Evolutionary conservation across 345 rosid genomes (phyloP), one percentile per base, ranked within the genome.

Genomic region (Salix koriyanagi): DNA sequence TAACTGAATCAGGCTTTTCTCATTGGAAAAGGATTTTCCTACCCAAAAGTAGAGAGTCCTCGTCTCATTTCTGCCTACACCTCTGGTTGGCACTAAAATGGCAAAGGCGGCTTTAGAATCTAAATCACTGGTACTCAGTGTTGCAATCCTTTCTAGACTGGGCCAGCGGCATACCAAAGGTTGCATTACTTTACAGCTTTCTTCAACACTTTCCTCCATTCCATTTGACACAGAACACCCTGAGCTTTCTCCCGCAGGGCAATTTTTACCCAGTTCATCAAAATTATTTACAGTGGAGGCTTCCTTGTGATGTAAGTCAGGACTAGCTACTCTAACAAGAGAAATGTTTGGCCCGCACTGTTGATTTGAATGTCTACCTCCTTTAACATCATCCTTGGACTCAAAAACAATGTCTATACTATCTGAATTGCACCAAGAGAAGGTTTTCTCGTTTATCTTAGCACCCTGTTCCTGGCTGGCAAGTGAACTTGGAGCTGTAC

Each of bases 31-130:
- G 56, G 88, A 88, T 83, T 81, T 89, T 83, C 97, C 99, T 79
- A 91, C 76, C 98, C 98, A 94, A 81, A 94, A 77, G 83, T 89
- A 87, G 52, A 94, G 87, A 87, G 73, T 77, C 83, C 86, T 85
- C 84, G 72, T 77, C 67, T 81, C 73, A 72, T 75, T 80, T 76
- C 81, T 86, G 79, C 83, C 89, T 67, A 86, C 74, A 77, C 32
- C 67, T 70, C 85, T 82, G 74, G 74, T 64, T 69, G 90, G 82
- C 71, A 84, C 77, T 65, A 80, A 77, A 77, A 94, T 79, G 65
- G 83, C 90, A 81, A 90, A 85, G 61, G 90, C 92, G 84, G 91
- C 88, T 81, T 87, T 79, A 9, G 97, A 87, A 79, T 87, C 87
- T 85, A 94, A 81, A 81, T 79, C 82, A 77, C 83, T 72, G 68